Conservation (phyloP, 2,329 filamentous ascomycete genomes). For the Aspergillus sp. region DNA sequence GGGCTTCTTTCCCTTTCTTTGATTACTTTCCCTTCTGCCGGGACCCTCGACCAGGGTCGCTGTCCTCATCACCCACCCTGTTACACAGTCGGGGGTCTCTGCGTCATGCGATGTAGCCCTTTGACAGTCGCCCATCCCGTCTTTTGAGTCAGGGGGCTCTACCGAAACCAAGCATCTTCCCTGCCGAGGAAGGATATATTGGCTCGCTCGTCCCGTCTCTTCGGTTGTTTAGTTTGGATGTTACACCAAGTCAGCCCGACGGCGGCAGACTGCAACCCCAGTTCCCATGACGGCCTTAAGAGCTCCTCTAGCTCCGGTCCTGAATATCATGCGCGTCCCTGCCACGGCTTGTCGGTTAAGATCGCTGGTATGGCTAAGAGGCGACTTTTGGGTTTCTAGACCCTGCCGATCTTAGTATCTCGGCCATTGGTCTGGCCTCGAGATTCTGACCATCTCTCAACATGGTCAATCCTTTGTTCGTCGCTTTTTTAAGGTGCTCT, state of each 20-base stretch:
- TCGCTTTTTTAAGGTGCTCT: neutral
- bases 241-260: conserved; percentile 8
- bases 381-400: neutral
- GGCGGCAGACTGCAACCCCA: conserved; percentile 12
- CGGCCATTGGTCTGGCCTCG: neutral
- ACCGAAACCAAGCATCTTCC: neutral
- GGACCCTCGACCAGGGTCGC: neutral
- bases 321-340: conserved; percentile 6
- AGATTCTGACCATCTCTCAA: neutral
- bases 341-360: neutral
- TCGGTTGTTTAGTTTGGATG: neutral
- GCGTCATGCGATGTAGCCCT: neutral
- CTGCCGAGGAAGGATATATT: neutral
- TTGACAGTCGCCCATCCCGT: neutral
- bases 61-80: neutral
- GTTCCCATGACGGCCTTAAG: conserved; percentile 8
- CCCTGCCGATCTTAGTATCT: neutral
- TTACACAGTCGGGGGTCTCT: neutral
- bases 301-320: neutral
- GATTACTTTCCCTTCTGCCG: neutral
- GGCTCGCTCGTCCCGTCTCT: neutral
- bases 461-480: neutral
- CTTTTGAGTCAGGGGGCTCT: neutral
- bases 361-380: neutral
- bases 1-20: neutral